These are phyloP conservation scores for Prototheca cutis DNA, from an alignment of 163 green algal species.

Conservation along the genomic window DNA sequence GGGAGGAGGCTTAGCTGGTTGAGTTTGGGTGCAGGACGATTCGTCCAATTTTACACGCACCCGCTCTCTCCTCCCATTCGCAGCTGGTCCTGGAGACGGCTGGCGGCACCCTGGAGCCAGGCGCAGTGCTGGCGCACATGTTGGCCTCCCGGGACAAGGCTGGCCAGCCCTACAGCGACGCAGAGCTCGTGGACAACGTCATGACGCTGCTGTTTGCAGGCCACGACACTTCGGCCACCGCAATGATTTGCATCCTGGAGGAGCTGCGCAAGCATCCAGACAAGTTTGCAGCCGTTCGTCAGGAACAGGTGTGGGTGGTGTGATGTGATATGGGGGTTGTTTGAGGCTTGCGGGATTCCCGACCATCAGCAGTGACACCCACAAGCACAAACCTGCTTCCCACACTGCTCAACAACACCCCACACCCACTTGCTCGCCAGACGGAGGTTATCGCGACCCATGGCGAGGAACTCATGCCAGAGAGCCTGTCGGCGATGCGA, in stretches of 20 bases:
- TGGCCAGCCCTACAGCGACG: neutral
- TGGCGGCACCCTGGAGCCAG: neutral
- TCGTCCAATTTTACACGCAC: neutral
- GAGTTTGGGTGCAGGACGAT: neutral
- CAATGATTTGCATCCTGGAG: constrained; percentile 11
- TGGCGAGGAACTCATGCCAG: constrained; percentile 17
- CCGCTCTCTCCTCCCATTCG: neutral
- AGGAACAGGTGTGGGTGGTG: constrained; percentile 18
- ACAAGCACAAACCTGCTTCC: neutral
- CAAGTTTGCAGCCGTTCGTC: neutral
- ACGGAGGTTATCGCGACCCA: constrained; percentile 12
- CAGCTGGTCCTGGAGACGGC: neutral
- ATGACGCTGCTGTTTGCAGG: constrained; percentile 32
- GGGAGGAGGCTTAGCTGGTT: neutral
- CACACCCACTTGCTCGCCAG: constrained; percentile 9
- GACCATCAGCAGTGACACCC: neutral
- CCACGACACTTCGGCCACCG: constrained; percentile 22
- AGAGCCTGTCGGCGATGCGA: constrained; percentile 24
- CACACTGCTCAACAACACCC: neutral
- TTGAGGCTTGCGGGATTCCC: neutral
- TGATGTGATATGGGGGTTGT: too few relatives aligned
- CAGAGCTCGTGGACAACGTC: constrained; percentile 15
- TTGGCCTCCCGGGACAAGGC: neutral
- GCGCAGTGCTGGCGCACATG: neutral
- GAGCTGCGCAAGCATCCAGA: constrained; percentile 19